Evolutionary conservation across 2,329 filamentous ascomycete genomes (phyloP).

Genomic region (Diaporthe nobilis): DNA sequence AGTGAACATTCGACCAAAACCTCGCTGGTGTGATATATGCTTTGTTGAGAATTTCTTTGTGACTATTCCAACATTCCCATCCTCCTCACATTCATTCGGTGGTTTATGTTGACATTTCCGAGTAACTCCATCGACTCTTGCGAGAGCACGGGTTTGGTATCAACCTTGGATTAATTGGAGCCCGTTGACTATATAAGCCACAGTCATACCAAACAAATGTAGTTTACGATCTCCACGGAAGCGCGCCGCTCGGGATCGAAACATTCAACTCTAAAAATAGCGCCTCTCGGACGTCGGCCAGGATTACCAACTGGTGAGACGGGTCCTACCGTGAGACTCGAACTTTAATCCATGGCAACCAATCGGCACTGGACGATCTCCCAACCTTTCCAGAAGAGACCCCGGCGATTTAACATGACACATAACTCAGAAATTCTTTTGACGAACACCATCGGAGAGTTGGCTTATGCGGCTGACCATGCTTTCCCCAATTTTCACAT

Average conservation of each 20-base stretch:
- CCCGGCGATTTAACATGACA: neutral
- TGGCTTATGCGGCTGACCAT: no score
- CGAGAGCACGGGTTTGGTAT: no score
- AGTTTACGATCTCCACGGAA: neutral
- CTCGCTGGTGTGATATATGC: neutral
- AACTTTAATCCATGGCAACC: neutral
- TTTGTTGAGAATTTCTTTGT: no score
- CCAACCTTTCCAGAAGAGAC: neutral
- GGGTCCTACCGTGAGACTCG: slow-evolving; percentile 19
- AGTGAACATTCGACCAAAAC: neutral
- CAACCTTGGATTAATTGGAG: no score
- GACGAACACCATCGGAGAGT: neutral
- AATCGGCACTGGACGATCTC: neutral
- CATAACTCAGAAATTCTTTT: neutral
- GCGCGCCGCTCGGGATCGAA: neutral
- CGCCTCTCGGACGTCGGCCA: neutral
- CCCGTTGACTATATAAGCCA: no score
- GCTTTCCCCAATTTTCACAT: no score
- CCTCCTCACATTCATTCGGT: no score
- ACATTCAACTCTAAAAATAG: slow-evolving; percentile 4
- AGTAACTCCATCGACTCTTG: neutral
- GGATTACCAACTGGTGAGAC: neutral
- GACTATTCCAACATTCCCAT: neutral
- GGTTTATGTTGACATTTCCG: neutral
- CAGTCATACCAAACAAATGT: no score